phyloP scores from a whole-genome alignment of 768 basidiomycete genomes.

The Macrolepiota dolichaula region DNA sequence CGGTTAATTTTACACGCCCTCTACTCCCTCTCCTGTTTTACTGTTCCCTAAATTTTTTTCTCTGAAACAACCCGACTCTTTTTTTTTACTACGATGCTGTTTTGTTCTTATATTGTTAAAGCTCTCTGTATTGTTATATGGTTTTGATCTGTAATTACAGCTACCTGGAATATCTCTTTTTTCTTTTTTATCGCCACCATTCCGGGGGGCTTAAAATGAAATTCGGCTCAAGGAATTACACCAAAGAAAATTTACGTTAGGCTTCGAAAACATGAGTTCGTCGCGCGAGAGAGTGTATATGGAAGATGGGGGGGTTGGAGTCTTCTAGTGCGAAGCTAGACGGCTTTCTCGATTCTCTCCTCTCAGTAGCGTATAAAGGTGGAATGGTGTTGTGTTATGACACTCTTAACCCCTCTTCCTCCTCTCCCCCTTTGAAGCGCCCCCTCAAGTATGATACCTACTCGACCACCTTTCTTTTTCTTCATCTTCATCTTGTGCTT shows the following conservation, averaged over 20 bases:
- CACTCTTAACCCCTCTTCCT: too few species aligned
- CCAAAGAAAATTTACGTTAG: too few species aligned
- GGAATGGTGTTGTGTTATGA: too few species aligned
- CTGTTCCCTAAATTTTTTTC: slow-evolving; percentile 14
- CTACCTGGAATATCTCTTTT: slow-evolving; percentile 20
- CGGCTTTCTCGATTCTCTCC: not conserved
- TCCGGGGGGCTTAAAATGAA: too few species aligned
- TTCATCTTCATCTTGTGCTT: not conserved
- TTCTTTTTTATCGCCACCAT: not conserved
- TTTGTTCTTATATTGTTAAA: slow-evolving; percentile 17
- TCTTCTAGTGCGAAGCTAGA: not conserved
- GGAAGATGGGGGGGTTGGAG: not conserved
- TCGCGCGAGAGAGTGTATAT: not conserved
- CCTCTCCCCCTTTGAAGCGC: not conserved
- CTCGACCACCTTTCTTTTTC: not conserved
- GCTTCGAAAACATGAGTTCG: not conserved
- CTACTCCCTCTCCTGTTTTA: slow-evolving; percentile 10
- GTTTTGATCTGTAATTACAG: slow-evolving; percentile 25
- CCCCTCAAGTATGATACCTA: not conserved
- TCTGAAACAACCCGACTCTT: slow-evolving; percentile 5
- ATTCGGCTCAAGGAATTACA: too few species aligned
- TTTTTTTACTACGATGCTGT: slow-evolving; percentile 15
- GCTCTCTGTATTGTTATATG: slow-evolving; percentile 35
- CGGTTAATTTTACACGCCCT: slow-evolving; percentile 11
- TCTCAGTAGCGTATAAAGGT: not conserved